Base-by-base conservation (phyloP, 345 rosid genomes). In the Syzygium jambos region DNA sequence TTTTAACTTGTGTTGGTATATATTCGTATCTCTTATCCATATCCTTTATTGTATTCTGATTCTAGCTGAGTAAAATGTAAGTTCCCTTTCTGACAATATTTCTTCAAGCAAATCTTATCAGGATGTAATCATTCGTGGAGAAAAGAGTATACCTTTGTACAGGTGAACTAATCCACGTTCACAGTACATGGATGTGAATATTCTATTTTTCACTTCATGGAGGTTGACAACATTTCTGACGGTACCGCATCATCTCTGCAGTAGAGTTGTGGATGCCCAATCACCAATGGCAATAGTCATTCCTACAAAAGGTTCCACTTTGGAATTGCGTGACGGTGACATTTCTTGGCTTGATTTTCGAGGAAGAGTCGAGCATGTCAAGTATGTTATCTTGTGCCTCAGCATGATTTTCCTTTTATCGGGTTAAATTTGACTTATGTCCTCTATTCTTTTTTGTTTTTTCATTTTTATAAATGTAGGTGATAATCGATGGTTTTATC, bases 71-170 rank as follows among this genome's bases (percentile, higher is more conserved):
- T 16, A 52, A 51, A 51, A 12, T 1, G 2, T 52, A 51, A 52
- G 38, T 51, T 55, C 34, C 55, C 61, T 85, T 55, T 30, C 86
- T 85, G 49, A 85, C 51, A 85, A 52, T 52, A 49, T 73, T 73
- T 34, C n/a, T 73, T 34, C 80, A 4, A 73, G 80, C 5, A 9
- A 13, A 9, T 87, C 46, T 52, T 87, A 56, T 84, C 95, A 98
- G 99, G 99, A 98, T 92, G 85, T 90, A 86, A 98, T 98, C 86
- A 88, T 96, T 90, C 99, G 98, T 11, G 98, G 99, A 85, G 96
- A 93, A 57, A 96, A 95, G 94, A 92, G 91, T 86, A 92, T 98
- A 87, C 99, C 97, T 25, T 91, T 98, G 85, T 98, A 98, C 89
- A 94, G 99, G 99, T 98, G 92, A 91, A 90, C 87, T 94, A 86